Percentiles rank a stretch among this genome's conserved stretches.
Conservation (phyloP, 306 rosid genomes). For the Nissolia schottii region DNA sequence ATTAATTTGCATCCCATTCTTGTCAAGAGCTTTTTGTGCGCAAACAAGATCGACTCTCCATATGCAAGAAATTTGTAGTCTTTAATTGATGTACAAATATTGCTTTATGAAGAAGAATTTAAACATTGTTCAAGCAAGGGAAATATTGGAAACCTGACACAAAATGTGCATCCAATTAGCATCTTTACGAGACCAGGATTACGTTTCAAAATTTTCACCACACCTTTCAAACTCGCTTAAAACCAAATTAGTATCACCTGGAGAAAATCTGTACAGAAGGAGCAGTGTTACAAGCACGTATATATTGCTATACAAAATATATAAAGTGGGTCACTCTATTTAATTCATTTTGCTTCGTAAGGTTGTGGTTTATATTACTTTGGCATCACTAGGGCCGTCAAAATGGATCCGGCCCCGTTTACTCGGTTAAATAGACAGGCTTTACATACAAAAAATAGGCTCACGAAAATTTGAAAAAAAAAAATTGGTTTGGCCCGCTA, state of each 20-base stretch:
- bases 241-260: slow-evolving; percentile 76
- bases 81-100: neutral
- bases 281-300: neutral
- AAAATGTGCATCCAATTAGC: slow-evolving; percentile 96
- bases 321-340: neutral
- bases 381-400: no score
- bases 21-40: slow-evolving; percentile 89
- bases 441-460: no score
- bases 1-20: slow-evolving; percentile 84
- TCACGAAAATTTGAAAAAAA: no score
- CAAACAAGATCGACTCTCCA: slow-evolving; percentile 81
- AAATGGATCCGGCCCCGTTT: no score
- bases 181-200: slow-evolving; percentile 89
- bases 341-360: neutral
- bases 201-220: slow-evolving; percentile 86
- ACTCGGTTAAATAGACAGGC: no score
- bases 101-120: neutral
- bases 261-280: slow-evolving; percentile 66
- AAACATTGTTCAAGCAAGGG: slow-evolving; percentile 12
- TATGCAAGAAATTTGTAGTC: slow-evolving; percentile 19
- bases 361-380: no score
- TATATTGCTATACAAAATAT: neutral
- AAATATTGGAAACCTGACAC: slow-evolving; percentile 58
- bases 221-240: slow-evolving; percentile 96
- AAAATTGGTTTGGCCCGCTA: no score